Evolutionary conservation across 176 grass and related monocot genomes (phyloP).

Genomic region (Phoenix roebelenii): DNA sequence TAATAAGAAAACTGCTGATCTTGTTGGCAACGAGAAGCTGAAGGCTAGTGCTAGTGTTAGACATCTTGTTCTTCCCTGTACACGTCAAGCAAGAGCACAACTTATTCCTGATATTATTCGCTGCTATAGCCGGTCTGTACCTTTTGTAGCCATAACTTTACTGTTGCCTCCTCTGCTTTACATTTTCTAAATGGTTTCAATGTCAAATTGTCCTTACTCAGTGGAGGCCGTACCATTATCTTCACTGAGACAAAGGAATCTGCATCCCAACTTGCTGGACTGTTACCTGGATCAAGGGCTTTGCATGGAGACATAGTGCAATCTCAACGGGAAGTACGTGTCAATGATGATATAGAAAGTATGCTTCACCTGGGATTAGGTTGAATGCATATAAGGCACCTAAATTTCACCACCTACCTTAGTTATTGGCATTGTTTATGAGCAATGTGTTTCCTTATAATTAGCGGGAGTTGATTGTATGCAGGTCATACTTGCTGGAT

Average conservation of each 20-base stretch:
- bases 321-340: constrained; percentile 85
- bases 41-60: constrained; percentile 85
- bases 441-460: neutral
- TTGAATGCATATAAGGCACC: too few species aligned
- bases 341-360: neutral
- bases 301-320: constrained; percentile 91
- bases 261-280: constrained; percentile 59
- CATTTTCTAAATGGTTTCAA: neutral
- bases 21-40: constrained; percentile 88
- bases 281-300: constrained; percentile 72
- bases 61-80: constrained; percentile 95
- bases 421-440: too few species aligned
- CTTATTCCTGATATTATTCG: constrained; percentile 90
- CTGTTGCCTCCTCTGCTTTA: neutral
- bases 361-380: neutral
- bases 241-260: constrained; percentile 88
- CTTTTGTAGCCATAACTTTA: neutral
- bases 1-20: constrained; percentile 80
- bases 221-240: constrained; percentile 85
- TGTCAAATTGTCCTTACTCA: constrained; percentile 23
- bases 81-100: constrained; percentile 59
- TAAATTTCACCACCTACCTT: too few species aligned
- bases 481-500: constrained; percentile 88
- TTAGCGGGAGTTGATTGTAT: constrained; percentile 14
- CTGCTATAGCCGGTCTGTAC: constrained; percentile 83